Conservation (phyloP, 2,329 filamentous ascomycete genomes). For the Cladophialophora immunda region DNA sequence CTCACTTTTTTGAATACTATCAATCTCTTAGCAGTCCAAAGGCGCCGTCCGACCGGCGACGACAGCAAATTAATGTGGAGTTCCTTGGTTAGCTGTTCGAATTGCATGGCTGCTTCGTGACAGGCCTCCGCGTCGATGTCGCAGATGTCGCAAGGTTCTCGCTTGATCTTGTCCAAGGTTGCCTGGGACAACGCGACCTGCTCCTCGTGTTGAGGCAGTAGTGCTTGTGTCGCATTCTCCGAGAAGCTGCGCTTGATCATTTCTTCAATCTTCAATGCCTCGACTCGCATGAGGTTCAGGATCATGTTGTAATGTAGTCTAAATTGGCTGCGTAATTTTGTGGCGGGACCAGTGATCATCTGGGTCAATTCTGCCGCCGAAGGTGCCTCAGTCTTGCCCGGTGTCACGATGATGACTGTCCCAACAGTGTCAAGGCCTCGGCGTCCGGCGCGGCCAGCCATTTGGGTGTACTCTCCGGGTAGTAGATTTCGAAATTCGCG, state of each 20-base stretch:
- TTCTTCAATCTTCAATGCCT: conserved; percentile 97
- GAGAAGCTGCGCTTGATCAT: conserved; percentile 99
- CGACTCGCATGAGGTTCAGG: conserved; percentile 89
- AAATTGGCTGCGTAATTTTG: conserved; percentile 95
- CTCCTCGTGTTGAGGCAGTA: conserved; percentile 94
- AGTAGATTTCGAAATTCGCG: conserved; percentile 89
- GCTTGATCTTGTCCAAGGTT: conserved; percentile 87
- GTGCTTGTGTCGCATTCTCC: conserved; percentile 93
- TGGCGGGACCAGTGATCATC: conserved; percentile 96
- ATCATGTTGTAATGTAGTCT: conserved; percentile 99
- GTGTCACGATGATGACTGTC: conserved; percentile 88
- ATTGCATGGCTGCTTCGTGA: conserved; percentile 83
- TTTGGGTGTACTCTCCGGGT: conserved; percentile 97
- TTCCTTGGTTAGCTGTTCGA: conserved; percentile 79
- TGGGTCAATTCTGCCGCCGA: conserved; percentile 82
- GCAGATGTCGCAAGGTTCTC: conserved; percentile 83
- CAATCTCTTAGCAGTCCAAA: conserved; percentile 78
- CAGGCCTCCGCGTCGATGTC: conserved; percentile 81
- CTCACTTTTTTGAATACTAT: conserved; percentile 77
- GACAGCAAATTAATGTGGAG: conserved; percentile 77
- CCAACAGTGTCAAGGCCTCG: conserved; percentile 92
- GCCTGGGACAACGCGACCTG: conserved; percentile 91
- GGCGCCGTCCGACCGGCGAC: conserved; percentile 83
- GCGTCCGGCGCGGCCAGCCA: conserved; percentile 93
- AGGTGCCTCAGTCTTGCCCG: conserved; percentile 85